phyloP scores from a whole-genome alignment of 192 early-diverging fungal genomes.

The Backusella parvicylindrica region DNA sequence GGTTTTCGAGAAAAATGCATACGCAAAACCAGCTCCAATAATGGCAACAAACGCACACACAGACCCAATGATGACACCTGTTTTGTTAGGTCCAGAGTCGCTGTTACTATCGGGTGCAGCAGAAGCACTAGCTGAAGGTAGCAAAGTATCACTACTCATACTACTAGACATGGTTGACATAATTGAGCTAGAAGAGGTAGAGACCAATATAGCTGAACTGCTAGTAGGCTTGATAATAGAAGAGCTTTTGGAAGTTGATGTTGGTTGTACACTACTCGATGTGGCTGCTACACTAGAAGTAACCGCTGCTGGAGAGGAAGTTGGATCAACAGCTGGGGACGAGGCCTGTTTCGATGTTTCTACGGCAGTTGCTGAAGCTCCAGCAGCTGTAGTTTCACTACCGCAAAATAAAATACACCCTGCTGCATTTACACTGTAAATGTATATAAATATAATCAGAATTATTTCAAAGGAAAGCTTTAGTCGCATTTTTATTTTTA shows the following conservation, averaged over 20 bases:
- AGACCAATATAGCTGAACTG: background rate
- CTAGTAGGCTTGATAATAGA: background rate
- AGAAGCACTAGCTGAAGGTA: background rate
- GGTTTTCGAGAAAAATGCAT: conserved; percentile 38
- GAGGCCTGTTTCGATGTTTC: background rate
- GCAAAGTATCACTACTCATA: background rate
- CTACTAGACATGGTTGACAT: background rate
- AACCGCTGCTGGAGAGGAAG: background rate
- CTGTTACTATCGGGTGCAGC: background rate
- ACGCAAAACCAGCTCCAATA: conserved; percentile 34
- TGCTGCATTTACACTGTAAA: background rate
- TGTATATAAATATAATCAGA: background rate
- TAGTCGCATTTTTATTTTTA: background rate
- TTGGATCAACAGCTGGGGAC: background rate
- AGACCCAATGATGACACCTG: conserved; percentile 34
- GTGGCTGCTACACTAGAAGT: background rate
- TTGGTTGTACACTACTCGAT: background rate
- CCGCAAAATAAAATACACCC: background rate
- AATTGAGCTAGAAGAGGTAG: background rate
- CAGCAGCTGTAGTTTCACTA: background rate
- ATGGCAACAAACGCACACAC: conserved; percentile 34
- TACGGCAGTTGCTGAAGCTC: background rate
- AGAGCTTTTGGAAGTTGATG: background rate
- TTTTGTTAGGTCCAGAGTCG: conserved; percentile 17
- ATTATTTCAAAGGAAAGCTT: background rate